Conservation (phyloP, 306 rosid genomes). For the Vigna unguiculata region DNA sequence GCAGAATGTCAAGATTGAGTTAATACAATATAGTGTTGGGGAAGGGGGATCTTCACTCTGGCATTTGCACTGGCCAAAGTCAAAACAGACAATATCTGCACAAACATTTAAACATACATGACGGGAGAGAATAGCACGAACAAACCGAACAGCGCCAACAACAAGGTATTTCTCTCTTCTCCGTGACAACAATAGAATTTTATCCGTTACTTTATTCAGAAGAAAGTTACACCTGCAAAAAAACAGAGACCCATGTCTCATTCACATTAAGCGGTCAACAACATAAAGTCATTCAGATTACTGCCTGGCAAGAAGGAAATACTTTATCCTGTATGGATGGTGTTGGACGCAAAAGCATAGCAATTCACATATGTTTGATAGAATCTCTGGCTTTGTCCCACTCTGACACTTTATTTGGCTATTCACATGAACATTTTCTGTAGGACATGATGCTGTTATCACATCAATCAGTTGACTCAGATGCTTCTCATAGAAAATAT, state of each 20-base stretch:
- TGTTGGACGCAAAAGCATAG: slow-evolving; percentile 95
- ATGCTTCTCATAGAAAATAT: slow-evolving; percentile 93
- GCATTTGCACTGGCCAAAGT: slow-evolving; percentile 18
- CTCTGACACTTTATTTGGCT: slow-evolving; percentile 53
- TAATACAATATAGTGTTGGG: slow-evolving; percentile 10
- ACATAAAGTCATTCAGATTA: slow-evolving; percentile 35
- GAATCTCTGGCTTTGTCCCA: slow-evolving; percentile 84
- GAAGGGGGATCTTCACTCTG: background rate
- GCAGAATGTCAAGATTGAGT: background rate
- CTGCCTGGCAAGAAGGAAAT: slow-evolving; percentile 52
- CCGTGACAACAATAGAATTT: slow-evolving; percentile 75
- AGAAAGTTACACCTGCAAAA: slow-evolving; percentile 82
- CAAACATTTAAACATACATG: slow-evolving; percentile 65
- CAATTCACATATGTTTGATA: slow-evolving; percentile 89
- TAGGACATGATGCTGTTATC: slow-evolving; percentile 74
- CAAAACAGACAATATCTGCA: slow-evolving; percentile 11
- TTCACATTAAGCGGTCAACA: slow-evolving; percentile 28
- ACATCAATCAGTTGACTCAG: slow-evolving; percentile 82
- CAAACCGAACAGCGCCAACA: slow-evolving; percentile 94
- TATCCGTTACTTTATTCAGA: slow-evolving; percentile 72
- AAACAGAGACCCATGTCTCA: slow-evolving; percentile 12
- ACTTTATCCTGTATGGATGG: slow-evolving; percentile 98
- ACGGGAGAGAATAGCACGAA: slow-evolving; percentile 87
- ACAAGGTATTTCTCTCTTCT: slow-evolving; percentile 86
- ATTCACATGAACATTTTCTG: slow-evolving; percentile 50